These are phyloP conservation scores for Helminthosporium solani DNA, from an alignment of 2,329 filamentous ascomycete genomes.

Conservation along the genomic window DNA sequence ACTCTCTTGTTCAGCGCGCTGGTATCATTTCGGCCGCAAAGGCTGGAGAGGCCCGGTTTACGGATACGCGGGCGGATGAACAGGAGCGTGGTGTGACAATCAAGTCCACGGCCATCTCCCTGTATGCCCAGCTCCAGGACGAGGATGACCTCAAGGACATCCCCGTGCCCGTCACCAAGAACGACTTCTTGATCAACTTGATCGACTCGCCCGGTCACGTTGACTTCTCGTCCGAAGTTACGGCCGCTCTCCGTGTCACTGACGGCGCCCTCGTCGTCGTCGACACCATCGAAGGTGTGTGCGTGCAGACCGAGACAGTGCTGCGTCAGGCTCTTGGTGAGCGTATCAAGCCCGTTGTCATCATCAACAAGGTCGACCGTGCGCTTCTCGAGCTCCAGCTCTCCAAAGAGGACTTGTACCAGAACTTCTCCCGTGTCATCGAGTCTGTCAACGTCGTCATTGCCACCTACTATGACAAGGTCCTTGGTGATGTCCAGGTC, in stretches of 20 bases:
- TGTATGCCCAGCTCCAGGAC: conserved; percentile 81
- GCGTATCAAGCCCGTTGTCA: conserved; percentile 99
- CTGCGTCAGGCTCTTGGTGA: conserved; percentile 98
- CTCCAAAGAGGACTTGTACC: conserved; percentile 98
- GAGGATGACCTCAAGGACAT: conserved; percentile 94
- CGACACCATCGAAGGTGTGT: conserved; percentile 99
- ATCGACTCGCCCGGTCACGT: conserved; percentile 99
- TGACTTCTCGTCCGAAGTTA: conserved; percentile 99
- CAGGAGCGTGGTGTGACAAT: conserved; percentile 99
- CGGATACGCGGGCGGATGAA: conserved; percentile 95
- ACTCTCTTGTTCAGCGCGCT: conserved; percentile 97
- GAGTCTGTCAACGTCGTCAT: conserved; percentile 99
- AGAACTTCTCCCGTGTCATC: conserved; percentile 98
- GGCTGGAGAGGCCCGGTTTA: conserved; percentile 93
- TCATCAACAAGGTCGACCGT: conserved; percentile 99
- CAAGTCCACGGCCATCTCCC: conserved; percentile 99
- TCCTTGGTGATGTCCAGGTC: conserved; percentile 96
- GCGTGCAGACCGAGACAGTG: conserved; percentile 99
- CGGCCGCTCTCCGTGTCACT: conserved; percentile 98
- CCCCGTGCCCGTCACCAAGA: conserved; percentile 82
- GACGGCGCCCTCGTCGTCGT: conserved; percentile 99
- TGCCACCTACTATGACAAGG: conserved; percentile 97
- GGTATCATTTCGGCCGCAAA: conserved; percentile 99
- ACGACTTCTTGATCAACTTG: conserved; percentile 99
- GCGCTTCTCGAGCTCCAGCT: conserved; percentile 98